Base-by-base conservation (phyloP, 2,329 filamentous ascomycete genomes). In the Akanthomyces uredinophilus region DNA sequence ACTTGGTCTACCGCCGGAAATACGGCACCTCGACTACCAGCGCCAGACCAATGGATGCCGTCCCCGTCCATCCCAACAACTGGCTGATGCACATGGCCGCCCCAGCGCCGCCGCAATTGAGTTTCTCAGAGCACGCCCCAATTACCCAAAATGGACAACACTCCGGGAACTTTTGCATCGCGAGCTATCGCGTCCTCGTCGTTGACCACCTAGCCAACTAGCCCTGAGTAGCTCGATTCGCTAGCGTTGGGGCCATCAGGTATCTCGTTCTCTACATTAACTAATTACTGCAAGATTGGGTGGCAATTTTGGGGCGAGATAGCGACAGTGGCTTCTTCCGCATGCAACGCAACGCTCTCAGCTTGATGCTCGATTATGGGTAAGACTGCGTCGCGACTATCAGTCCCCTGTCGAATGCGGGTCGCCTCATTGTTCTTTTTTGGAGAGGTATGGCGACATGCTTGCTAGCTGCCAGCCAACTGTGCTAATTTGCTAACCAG, bases 401-500 rank as follows among this genome's bases (percentile, higher is more conserved):
- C 27, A 32, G 10, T 50, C 16, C 18, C 55, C 24, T 27, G 13
- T 51, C 41, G 35, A 20, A 35, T 52, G 57, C 57, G 57, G 57
- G 57, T 46, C 57, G 14, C 39, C 35, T 46, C 11, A 60, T 60
- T 52, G 57, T 46, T 46, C 10, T 46, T 60, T 60, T 52, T 47
- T 52, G 57, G 57, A 60, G 47, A 44, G 35, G n/a, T 18, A 60
- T 60, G 37, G 57, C 57, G 49, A 52, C 57, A 60, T 60, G 37
- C 13, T n/a, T 24, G 24, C 35, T 29, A n/a, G 29, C n/a, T n/a
- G 10, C 20, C 39, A 29, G 6, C 27, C 27, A 29, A 29, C n/a
- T n/a, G n/a, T n/a, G n/a, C n/a, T n/a, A n/a, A n/a, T n/a, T n/a
- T n/a, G n/a, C n/a, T n/a, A n/a, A n/a, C n/a, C n/a, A n/a, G n/a